Evolutionary conservation across 2,329 filamentous ascomycete genomes (phyloP).

Genomic region (Ophiognomonia clavigignenti-juglandacearum): DNA sequence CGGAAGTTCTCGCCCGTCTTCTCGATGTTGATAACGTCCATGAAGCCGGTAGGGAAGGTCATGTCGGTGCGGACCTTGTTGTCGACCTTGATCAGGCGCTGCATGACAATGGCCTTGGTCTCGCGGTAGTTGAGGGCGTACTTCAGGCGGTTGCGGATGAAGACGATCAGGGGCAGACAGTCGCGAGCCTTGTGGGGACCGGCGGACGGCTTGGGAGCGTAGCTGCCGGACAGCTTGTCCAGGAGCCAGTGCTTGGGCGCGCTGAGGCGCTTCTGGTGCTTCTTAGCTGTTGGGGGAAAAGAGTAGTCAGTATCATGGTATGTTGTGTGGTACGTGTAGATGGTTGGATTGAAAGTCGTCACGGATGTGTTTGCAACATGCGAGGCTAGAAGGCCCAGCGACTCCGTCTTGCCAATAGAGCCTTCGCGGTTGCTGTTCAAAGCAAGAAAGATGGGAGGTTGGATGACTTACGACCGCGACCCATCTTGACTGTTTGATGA

Average conservation of each 20-base stretch:
- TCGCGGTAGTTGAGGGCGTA: constrained; percentile 99
- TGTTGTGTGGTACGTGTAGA: too few relatives aligned
- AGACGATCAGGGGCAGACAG: constrained; percentile 98
- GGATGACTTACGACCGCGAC: constrained; percentile 20
- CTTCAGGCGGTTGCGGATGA: constrained; percentile 96
- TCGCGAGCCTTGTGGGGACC: constrained; percentile 99
- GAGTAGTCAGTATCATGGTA: constrained; percentile 9
- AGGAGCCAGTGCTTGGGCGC: constrained; percentile 99
- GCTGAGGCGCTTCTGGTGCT: constrained; percentile 99
- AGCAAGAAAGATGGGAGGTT: neutral
- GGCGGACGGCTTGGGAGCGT: constrained; percentile 64
- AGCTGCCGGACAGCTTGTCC: constrained; percentile 97
- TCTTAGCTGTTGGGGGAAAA: constrained; percentile 51
- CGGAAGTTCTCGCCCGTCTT: constrained; percentile 99
- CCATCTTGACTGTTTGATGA: constrained; percentile 16
- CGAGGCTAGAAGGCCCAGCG: too few relatives aligned
- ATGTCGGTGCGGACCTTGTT: constrained; percentile 98
- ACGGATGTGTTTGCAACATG: too few relatives aligned
- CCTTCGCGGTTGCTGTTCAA: too few relatives aligned
- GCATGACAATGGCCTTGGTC: constrained; percentile 97
- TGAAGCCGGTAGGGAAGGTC: constrained; percentile 97
- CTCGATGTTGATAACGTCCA: constrained; percentile 99
- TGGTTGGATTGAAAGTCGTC: too few relatives aligned
- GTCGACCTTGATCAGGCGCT: constrained; percentile 99
- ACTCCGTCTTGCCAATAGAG: too few relatives aligned